Evolutionary conservation across 352 stramenopile genomes (phyloP).

Genomic region (Globisporangium ultimum): DNA sequence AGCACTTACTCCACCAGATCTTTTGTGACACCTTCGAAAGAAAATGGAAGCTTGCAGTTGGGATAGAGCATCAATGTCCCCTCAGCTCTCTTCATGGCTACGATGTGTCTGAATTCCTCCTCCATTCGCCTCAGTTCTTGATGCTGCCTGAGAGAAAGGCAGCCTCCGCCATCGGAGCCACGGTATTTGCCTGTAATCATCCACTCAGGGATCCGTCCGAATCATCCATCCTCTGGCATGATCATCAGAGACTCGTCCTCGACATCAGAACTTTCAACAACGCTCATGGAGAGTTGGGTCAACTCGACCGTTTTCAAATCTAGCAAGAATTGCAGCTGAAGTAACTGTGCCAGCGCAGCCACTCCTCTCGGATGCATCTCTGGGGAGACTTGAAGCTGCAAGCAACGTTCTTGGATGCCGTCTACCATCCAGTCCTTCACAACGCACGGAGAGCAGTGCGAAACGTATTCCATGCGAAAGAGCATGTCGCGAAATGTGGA

Average conservation of each 20-base stretch:
- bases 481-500: slow-evolving; percentile 6
- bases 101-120: slow-evolving; percentile 4
- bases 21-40: too few relatives aligned
- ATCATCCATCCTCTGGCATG: slow-evolving; percentile 6
- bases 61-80: slow-evolving; percentile 13
- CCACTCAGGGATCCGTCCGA: slow-evolving; percentile 7
- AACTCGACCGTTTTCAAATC: slow-evolving; percentile 24
- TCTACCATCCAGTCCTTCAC: slow-evolving; percentile 3
- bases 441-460: background rate
- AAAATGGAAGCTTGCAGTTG: too few relatives aligned
- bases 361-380: slow-evolving; percentile 14
- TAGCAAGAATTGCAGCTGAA: slow-evolving; percentile 25
- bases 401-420: slow-evolving; percentile 1
- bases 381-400: slow-evolving; percentile 9
- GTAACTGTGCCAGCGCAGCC: slow-evolving; percentile 20
- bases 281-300: slow-evolving; percentile 24
- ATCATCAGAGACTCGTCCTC: slow-evolving; percentile 17
- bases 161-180: background rate
- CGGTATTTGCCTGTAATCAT: slow-evolving; percentile 1
- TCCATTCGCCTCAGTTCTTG: slow-evolving; percentile 4
- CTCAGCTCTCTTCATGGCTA: background rate
- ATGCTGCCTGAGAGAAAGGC: background rate
- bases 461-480: slow-evolving; percentile 11
- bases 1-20: too few relatives aligned
- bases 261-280: slow-evolving; percentile 13